Evolutionary conservation across 2,329 filamentous ascomycete species (phyloP).

Genomic region (Microcera coccophila): DNA sequence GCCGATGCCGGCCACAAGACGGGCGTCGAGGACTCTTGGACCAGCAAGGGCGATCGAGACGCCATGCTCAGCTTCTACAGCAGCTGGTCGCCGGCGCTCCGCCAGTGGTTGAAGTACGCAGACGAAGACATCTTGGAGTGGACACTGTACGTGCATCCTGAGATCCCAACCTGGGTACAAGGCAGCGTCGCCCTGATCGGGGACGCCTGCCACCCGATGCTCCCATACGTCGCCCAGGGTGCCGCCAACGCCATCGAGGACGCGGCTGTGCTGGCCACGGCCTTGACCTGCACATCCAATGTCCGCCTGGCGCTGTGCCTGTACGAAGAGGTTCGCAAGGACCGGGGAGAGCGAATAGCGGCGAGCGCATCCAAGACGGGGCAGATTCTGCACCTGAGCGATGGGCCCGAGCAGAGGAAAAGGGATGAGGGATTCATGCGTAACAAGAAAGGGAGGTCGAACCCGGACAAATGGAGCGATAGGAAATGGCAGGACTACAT

Average conservation of each 20-base stretch:
- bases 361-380: conserved; percentile 51
- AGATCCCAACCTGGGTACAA: conserved; percentile 55
- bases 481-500: too few relatives aligned
- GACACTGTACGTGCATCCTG: conserved; percentile 56
- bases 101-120: conserved; percentile 56
- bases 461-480: conserved; percentile 68
- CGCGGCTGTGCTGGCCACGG: conserved; percentile 55
- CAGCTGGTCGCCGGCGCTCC: conserved; percentile 58
- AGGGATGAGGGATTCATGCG: conserved; percentile 53
- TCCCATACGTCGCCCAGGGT: conserved; percentile 63
- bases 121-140: conserved; percentile 63
- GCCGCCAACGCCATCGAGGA: conserved; percentile 66
- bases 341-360: conserved; percentile 50
- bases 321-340: conserved; percentile 55
- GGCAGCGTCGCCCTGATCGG: conserved; percentile 56
- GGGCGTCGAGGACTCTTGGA: too few relatives aligned
- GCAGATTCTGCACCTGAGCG: conserved; percentile 51
- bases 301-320: conserved; percentile 49
- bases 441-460: conserved; percentile 44
- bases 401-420: conserved; percentile 54
- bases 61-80: conserved; percentile 58
- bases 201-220: conserved; percentile 63
- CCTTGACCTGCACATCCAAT: conserved; percentile 38
- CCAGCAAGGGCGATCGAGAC: conserved; percentile 57
- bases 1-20: too few relatives aligned